Percentiles rank a stretch among this genome's conserved stretches.
Conservation (phyloP, 495 filamentous ascomycete genomes). For the Daldinia concentrica region DNA sequence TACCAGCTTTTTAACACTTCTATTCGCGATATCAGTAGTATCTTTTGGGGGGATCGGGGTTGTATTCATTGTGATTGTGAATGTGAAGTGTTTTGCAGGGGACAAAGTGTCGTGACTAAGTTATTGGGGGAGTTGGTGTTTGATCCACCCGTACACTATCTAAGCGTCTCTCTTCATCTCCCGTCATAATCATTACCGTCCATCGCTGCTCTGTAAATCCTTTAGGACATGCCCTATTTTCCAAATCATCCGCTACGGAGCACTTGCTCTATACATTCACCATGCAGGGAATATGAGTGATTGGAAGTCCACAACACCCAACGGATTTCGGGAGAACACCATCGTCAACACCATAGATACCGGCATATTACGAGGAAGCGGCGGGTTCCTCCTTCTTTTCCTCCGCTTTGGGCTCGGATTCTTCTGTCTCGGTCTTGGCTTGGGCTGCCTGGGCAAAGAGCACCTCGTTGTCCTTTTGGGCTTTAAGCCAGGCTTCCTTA, state of each 20-base stretch:
- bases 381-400: slow-evolving; percentile 45
- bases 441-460: slow-evolving; percentile 70
- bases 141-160: slow-evolving; percentile 42
- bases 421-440: slow-evolving; percentile 49
- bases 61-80: slow-evolving; percentile 48
- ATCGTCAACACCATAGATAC: slow-evolving; percentile 2
- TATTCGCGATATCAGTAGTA: slow-evolving; percentile 16
- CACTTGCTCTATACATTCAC: slow-evolving; percentile 10
- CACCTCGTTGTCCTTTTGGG: slow-evolving; percentile 94
- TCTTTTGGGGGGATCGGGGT: slow-evolving; percentile 27
- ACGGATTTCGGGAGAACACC: background rate
- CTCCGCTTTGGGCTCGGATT: slow-evolving; percentile 37
- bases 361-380: slow-evolving; percentile 37
- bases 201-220: slow-evolving; percentile 17
- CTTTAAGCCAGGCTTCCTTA: slow-evolving; percentile 98
- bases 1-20: slow-evolving; percentile 2
- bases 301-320: slow-evolving; percentile 8
- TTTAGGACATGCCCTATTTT: slow-evolving; percentile 22
- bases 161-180: slow-evolving; percentile 38
- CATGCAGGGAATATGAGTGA: slow-evolving; percentile 10
- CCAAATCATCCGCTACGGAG: slow-evolving; percentile 24
- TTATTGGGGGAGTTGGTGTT: slow-evolving; percentile 33
- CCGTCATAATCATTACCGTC: slow-evolving; percentile 30
- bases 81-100: slow-evolving; percentile 45
- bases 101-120: slow-evolving; percentile 45